Base-by-base conservation (phyloP, 331 rosid genomes). In the Rosa hybrid region DNA sequence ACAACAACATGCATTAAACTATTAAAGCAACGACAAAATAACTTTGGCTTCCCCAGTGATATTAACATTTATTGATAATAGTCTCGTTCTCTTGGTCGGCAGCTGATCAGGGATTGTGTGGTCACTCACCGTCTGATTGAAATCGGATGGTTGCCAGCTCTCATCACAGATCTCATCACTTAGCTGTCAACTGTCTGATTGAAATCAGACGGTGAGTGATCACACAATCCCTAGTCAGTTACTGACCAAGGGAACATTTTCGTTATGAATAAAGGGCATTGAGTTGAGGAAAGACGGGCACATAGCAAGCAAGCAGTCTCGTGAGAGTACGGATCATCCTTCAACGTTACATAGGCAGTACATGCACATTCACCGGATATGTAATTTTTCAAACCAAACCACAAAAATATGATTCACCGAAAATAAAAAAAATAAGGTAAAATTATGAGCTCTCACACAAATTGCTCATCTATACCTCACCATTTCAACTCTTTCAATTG, bases 251-350 rank as follows among this genome's bases (percentile, higher is more conserved):
- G n/a, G n/a, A n/a, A n/a, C n/a, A n/a, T n/a, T n/a, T n/a, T n/a
- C n/a, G n/a, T n/a, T n/a, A n/a, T n/a, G n/a, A 30, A 30, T 30
- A 13, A 20, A 49, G 6, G 8, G 56, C 75, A 76, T 12, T 9
- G 51, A 78, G 62, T 80, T 45, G 17, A 57, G 75, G 12, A 80
- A 71, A 75, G 72, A 88, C 99, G 86, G 86, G 89, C 99, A 80
- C 97, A 91, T 75, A 95, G 94, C 90, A 93, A 86, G 88, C 97
- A 91, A 72, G 99, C 97, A 83, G 99, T 95, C 77, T 93, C 96
- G 83, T 83, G 97, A 81, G 98, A 89, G 82, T 95, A 88, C 3
- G 93, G 85, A 87, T 95, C 96, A 87, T 95, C 96, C 83, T 88
- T 91, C 86, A 93, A 95, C 6, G 96, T 86, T 86, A 92, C 98